Conservation (phyloP, 192 early-diverging fungal species). For the Paraglomus brasilianum region DNA sequence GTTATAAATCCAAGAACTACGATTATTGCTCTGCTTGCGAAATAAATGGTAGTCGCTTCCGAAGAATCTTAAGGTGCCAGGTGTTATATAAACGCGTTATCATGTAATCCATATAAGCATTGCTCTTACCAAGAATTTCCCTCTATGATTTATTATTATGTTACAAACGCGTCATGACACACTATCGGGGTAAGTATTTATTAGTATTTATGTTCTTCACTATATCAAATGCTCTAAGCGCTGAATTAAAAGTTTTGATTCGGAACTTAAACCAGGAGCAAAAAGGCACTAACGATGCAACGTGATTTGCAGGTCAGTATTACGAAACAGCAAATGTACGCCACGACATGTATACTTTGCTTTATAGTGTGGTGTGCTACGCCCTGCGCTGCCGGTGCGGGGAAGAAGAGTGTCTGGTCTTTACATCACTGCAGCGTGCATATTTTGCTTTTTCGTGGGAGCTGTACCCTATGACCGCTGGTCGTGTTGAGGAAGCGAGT, state of each 20-base stretch:
- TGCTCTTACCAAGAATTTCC: too few species aligned
- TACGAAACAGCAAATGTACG: not conserved
- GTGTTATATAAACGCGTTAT: too few species aligned
- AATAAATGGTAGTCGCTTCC: too few species aligned
- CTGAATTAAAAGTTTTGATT: conserved; percentile 11
- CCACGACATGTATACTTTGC: conserved; percentile 2
- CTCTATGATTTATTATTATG: too few species aligned
- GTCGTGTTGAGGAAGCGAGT: not conserved
- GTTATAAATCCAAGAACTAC: too few species aligned
- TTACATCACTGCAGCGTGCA: conserved; percentile 20
- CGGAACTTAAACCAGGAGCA: not conserved
- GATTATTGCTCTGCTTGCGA: too few species aligned
- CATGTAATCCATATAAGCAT: too few species aligned
- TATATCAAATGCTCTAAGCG: conserved; percentile 11
- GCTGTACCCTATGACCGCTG: not conserved
- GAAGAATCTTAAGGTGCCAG: too few species aligned
- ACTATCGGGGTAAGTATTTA: not conserved
- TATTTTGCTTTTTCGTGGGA: not conserved
- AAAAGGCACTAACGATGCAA: conserved; percentile 2
- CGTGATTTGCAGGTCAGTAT: conserved; percentile 6
- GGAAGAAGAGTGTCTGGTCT: conserved; percentile 27
- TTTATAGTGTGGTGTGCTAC: not conserved
- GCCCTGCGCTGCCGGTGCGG: not conserved
- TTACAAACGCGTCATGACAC: too few species aligned
- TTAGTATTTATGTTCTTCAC: not conserved